Base-by-base conservation (phyloP, 108 stramenopile genomes). In the Skeletonema potamos region DNA sequence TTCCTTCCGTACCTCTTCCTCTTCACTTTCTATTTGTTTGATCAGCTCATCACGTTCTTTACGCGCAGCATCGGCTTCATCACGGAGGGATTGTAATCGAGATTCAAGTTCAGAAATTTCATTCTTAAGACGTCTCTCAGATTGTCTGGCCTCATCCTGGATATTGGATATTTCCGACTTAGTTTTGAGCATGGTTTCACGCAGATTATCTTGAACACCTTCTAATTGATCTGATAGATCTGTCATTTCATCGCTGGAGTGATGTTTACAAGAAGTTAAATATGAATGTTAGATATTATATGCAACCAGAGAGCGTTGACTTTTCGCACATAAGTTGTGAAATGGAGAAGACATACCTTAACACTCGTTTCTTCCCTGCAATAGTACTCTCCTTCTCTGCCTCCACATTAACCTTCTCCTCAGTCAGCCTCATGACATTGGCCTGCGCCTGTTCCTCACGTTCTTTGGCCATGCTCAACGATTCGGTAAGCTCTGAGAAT, bases 51-150 rank as follows among this genome's bases (percentile, higher is more conserved):
- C 65, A 3, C 68, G 24, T 15, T 37, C 37, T 26, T 63, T 54
- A 0, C 37, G 3, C 13, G 62, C 62, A 22, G 13, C 39, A 1
- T 29, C 27, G 17, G 63, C 76, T 48, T 77, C 76, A 22, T 34
- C 39, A 64, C 63, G 67, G 13, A 77, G 68, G 2, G 46, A 12
- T 4, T 32, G 11, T 8, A 77, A 20, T 24, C 76, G 62, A n/a
- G 63, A 48, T 48, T 77, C 76, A 8, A 77, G 68, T n/a, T 69
- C 37, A 30, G 54, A 11, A 58, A 77, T 58, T 33, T 77, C 76
- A 32, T 54, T 64, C n/a, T 43, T 66, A 3, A 77, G 68, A 17
- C 33, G 56, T 10, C 34, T 48, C 24, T 68, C 68, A 4, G 29
- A 30, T 64, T 77, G 43, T 68, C 55, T 69, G 26, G 67, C 76